phyloP scores from a whole-genome alignment of 2,329 filamentous ascomycete species.

The Fusarium sp. region DNA sequence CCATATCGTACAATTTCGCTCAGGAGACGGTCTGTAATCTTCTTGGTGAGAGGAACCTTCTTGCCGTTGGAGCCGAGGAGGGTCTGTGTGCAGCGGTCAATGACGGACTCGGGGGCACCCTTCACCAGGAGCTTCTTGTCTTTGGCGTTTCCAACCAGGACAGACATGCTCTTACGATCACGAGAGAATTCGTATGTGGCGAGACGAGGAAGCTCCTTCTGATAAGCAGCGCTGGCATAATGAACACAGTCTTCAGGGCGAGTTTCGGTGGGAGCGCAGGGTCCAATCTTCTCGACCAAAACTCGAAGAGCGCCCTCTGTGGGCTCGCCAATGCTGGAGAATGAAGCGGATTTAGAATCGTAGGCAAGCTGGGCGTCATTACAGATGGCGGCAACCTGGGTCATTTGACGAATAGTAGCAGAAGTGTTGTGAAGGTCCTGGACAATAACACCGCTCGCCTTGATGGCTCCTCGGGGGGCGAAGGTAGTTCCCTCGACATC shows the following conservation, averaged over 20 bases:
- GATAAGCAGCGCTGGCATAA: constrained; percentile 86
- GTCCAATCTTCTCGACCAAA: constrained; percentile 93
- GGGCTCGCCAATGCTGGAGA: constrained; percentile 89
- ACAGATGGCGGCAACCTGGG: constrained; percentile 79
- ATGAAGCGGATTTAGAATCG: constrained; percentile 79
- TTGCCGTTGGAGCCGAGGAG: constrained; percentile 83
- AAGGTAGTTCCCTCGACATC: constrained; percentile 95
- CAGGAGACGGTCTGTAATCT: constrained; percentile 76
- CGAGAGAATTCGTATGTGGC: constrained; percentile 97
- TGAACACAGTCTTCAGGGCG: constrained; percentile 77
- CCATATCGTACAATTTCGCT: constrained; percentile 90
- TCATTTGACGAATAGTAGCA: constrained; percentile 82
- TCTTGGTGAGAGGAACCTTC: constrained; percentile 77
- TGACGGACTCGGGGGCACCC: constrained; percentile 92
- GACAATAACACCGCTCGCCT: constrained; percentile 74
- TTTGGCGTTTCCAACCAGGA: constrained; percentile 79
- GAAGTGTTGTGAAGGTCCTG: constrained; percentile 78
- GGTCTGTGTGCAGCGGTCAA: constrained; percentile 89
- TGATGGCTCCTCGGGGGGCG: constrained; percentile 82
- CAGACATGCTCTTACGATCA: constrained; percentile 99
- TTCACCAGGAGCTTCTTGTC: constrained; percentile 91
- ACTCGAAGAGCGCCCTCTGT: constrained; percentile 94
- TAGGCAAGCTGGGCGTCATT: constrained; percentile 89
- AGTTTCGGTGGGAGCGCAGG: constrained; percentile 71
- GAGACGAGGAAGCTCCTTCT: constrained; percentile 78